Percentiles rank a stretch among this genome's conserved stretches.
These are phyloP conservation scores for Elongisporangium senticosum DNA, from an alignment of 352 stramenopile species.

Conservation along the genomic window DNA sequence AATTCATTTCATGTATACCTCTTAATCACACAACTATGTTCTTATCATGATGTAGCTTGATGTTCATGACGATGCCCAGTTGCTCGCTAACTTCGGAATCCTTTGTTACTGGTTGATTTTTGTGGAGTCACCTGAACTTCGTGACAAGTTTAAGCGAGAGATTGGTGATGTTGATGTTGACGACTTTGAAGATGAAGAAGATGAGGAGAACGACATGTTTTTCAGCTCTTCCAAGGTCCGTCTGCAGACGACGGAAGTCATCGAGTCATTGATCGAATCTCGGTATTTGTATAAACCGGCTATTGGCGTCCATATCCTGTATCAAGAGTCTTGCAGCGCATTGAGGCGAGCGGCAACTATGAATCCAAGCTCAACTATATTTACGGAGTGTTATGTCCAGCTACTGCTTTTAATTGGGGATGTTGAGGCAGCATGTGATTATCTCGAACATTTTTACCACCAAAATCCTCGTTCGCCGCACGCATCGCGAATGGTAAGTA, in stretches of 20 bases:
- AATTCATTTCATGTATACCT: slow-evolving; percentile 2
- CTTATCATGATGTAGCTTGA: slow-evolving; percentile 23
- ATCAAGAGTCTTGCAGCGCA: slow-evolving; percentile 52
- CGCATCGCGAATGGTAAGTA: slow-evolving; percentile 58
- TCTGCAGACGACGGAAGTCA: slow-evolving; percentile 10
- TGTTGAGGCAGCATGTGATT: slow-evolving; percentile 54
- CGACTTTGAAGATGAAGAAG: slow-evolving; percentile 18
- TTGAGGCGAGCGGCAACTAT: slow-evolving; percentile 56
- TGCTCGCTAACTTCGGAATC: slow-evolving; percentile 69
- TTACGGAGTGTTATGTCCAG: slow-evolving; percentile 71
- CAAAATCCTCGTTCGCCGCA: slow-evolving; percentile 51
- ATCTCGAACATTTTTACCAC: slow-evolving; percentile 69
- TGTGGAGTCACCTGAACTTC: slow-evolving; percentile 65
- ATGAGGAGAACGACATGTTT: slow-evolving; percentile 6
- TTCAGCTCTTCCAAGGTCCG: background rate
- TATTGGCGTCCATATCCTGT: slow-evolving; percentile 68
- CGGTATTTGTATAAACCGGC: slow-evolving; percentile 59
- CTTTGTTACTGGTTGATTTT: slow-evolving; percentile 83
- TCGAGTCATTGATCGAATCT: slow-evolving; percentile 44
- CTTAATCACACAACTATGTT: background rate
- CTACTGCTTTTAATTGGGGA: slow-evolving; percentile 60
- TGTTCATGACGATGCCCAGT: slow-evolving; percentile 43
- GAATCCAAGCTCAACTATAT: slow-evolving; percentile 47
- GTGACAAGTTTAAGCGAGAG: slow-evolving; percentile 37
- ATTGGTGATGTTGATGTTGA: slow-evolving; percentile 13